phyloP scores from a whole-genome alignment of 2,329 filamentous ascomycete genomes.

The Periconia digitata region DNA sequence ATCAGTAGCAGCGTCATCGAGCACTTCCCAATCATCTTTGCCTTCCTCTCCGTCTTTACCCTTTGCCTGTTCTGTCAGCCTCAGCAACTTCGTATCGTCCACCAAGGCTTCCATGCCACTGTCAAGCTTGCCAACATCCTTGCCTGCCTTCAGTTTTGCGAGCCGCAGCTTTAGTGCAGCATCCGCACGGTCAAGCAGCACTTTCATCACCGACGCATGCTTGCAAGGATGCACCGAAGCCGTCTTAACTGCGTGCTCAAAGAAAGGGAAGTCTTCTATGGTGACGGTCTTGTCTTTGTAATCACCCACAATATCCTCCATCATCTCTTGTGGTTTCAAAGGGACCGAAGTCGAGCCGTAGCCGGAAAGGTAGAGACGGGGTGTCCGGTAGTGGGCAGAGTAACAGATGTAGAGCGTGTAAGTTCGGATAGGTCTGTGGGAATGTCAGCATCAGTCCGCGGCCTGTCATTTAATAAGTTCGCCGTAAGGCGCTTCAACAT shows the following conservation, averaged over 20 bases:
- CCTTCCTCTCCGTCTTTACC: slow-evolving; percentile 44
- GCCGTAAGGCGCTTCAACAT: no score
- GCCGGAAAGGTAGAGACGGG: slow-evolving; percentile 90
- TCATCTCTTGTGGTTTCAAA: slow-evolving; percentile 81
- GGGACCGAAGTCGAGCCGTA: slow-evolving; percentile 80
- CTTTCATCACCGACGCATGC: slow-evolving; percentile 97
- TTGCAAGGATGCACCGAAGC: slow-evolving; percentile 96
- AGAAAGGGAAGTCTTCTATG: slow-evolving; percentile 95
- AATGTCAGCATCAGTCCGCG: slow-evolving; percentile 14
- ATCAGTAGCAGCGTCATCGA: slow-evolving; percentile 63
- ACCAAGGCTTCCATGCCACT: slow-evolving; percentile 82
- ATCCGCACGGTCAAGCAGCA: slow-evolving; percentile 90
- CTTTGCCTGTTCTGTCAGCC: slow-evolving; percentile 55
- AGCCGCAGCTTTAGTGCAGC: slow-evolving; percentile 86
- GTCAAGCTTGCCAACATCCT: slow-evolving; percentile 54
- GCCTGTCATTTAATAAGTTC: neutral
- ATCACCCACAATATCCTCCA: slow-evolving; percentile 94
- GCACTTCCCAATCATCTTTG: slow-evolving; percentile 63
- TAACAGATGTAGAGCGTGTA: slow-evolving; percentile 99
- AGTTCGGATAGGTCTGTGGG: slow-evolving; percentile 73
- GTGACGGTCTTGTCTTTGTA: slow-evolving; percentile 99
- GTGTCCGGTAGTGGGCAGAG: slow-evolving; percentile 93
- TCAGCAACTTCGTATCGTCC: slow-evolving; percentile 70
- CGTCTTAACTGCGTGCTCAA: slow-evolving; percentile 89
- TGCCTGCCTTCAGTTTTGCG: slow-evolving; percentile 73